Evolutionary conservation across 1,139 yeast genomes (phyloP).

Genomic region (Protomyces inouyei): DNA sequence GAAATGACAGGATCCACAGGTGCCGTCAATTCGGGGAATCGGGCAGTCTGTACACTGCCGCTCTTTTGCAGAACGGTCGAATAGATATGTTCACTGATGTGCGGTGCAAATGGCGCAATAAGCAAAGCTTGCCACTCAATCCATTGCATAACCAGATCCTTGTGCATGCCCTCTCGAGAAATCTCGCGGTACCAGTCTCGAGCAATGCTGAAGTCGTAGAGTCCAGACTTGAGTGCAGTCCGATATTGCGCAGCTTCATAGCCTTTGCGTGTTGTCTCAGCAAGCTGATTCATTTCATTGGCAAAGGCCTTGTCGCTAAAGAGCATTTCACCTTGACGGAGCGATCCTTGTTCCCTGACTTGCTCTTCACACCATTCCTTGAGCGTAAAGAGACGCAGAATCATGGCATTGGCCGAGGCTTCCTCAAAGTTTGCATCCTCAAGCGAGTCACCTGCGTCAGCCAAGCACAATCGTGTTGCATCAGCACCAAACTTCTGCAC

Average conservation of each 20-base stretch:
- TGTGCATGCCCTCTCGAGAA: conserved; percentile 61
- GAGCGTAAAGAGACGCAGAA: conserved; percentile 82
- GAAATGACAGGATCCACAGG: conserved; percentile 58
- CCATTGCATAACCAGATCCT: conserved; percentile 70
- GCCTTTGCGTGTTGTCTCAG: conserved; percentile 64
- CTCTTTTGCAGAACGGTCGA: conserved; percentile 65
- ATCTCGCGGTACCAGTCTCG: conserved; percentile 95
- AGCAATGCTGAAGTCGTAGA: conserved; percentile 89
- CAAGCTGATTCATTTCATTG: conserved; percentile 82
- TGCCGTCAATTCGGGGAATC: conserved; percentile 68
- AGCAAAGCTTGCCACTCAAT: conserved; percentile 80
- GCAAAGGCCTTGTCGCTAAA: conserved; percentile 88
- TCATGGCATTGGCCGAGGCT: conserved; percentile 93
- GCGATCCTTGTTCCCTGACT: conserved; percentile 46
- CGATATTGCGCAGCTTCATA: conserved; percentile 75
- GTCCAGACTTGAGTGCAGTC: conserved; percentile 81
- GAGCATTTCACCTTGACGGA: conserved; percentile 63
- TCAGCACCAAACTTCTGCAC: conserved; percentile 93
- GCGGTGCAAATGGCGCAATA: conserved; percentile 92
- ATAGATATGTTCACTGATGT: conserved; percentile 85
- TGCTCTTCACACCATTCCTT: conserved; percentile 79
- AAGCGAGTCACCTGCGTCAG: conserved; percentile 96
- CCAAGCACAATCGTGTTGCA: conserved; percentile 93
- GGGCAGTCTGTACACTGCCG: conserved; percentile 64
- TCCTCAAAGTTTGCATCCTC: conserved; percentile 99